Evolutionary conservation across 371 early-diverging fungal genomes (phyloP), one percentile per base, ranked within the genome.

Genomic region (Lichtheimia ramosa): DNA sequence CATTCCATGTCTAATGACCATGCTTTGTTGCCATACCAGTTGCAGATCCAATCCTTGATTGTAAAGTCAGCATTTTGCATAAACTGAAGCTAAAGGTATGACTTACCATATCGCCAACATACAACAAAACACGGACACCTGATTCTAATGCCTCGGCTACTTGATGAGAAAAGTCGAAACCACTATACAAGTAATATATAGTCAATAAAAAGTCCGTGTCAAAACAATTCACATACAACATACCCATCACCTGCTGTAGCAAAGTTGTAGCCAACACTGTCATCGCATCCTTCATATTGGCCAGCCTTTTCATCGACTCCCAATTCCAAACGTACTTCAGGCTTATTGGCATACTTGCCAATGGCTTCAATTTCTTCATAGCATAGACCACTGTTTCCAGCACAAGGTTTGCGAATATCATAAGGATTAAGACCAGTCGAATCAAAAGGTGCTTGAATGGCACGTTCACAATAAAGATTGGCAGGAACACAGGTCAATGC

Each of bases 21-120:
- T 0, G 91, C 94, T 78, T 90, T 89, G 85, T 92, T 94, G 42
- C 94, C 94, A 14, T 64, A 67, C 71, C 93, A 94, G 73, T 92
- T 92, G 82, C 92, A 90, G 55, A 89, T 88, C 65, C 80, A 90
- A 68, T 90, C 90, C 16, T 83, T 83, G 58, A 87, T 28, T 40
- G 2, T 21, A 43, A 10, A 1, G 43, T 48, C 34, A 21, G 21
- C 46, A 46, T 6, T 7, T 14, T 27, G 50, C 23, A 24, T 25
- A 25, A 23, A 39, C 18, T 46, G 21, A 39, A 24, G 18, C 8
- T 23, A 20, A 40, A 56, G 5, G 23, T n/a, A 0, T 10, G 4
- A 23, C 43, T 43, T 61, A 46, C 49, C 56, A 56, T 55, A 25
- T 66, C 62, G 43, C 96, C 96, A 43, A 90, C 89, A 69, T 94